Evolutionary conservation across 306 rosid genomes (phyloP), one percentile per base, ranked within the genome.

Genomic region (Ammopiptanthus mongolicus): DNA sequence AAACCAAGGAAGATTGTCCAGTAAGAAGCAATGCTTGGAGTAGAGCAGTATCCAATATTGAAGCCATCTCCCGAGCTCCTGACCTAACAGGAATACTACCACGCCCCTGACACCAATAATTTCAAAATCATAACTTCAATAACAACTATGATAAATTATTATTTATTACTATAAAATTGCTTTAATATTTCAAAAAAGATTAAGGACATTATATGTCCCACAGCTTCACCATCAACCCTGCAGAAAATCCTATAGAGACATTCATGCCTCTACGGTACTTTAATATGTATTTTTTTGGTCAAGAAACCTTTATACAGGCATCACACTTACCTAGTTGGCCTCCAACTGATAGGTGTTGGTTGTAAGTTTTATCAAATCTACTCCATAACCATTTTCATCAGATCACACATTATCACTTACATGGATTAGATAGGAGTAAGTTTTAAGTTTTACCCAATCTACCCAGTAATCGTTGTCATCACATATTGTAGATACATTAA

Each of bases 21-120:
- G 99, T 92, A 63, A 92, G 89, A 89, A 90, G 92, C 80, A 96
- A 81, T 12, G 98, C 97, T 84, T 95, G 99, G 53, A 92, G 97
- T 59, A 92, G 81, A 28, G 93, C 92, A 53, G 98, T 96, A 80
- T 96, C 99, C 69, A 96, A 88, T 78, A 96, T 74, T 17, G 97
- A 87, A 59, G 99, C 98, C 93, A 90, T 85, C 82, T 96, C 98
- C 82, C 98, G 81, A 61, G 99, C 96, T 78, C 88, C 89, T 46
- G 99, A 92, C 74, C 96, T 66, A 73, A 96, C 72, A 39, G 85
- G 47, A 46, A 85, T 62, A 72, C 76, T 87, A 52, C 87, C 90
- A 78, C 92, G 91, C 65, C 90, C 99, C 97, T 95, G 80, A 23
- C 52, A 60, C 66, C 82, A 71, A 82, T 13, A 78, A 74, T 67